Evolutionary conservation across 352 stramenopile genomes (phyloP), one percentile per base, ranked within the genome.

Genomic region (Pythium grandisporangium): DNA sequence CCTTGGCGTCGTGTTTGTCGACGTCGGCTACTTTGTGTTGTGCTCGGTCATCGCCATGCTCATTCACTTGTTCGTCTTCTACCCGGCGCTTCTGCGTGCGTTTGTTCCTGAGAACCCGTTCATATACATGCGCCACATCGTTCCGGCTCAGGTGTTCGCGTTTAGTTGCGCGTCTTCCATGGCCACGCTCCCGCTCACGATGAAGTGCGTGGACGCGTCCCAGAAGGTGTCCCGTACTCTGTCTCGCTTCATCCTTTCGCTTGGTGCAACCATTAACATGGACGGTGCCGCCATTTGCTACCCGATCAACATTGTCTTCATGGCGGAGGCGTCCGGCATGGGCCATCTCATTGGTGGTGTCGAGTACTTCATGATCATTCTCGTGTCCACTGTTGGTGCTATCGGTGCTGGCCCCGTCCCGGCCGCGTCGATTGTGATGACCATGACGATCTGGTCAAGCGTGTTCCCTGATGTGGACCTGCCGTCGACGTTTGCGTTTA

Each of bases 401-500:
- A 42, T 66, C 16, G 55, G 63, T 4, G 53, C 52, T 14, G 59
- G 44, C 0, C 63, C 63, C 17, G 57, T 70, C 5, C 63, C 63
- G 0, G 25, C 53, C 16, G 41, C 55, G 0, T 51, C 45, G 12
- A 51, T 54, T 27, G 59, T 73, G 16, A 69, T 73, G 55, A 55
- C 55, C 38, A 62, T 67, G 7, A 68, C 63, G 33, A 58, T 70
- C 40, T 73, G 55, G 59, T 47, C 30, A 8, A 66, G 44, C 8
- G 56, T 73, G n/a, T 61, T 70, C 29, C 51, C 56, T 1, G 53
- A 37, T 10, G 48, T 61, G 4, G 30, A 52, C 5, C 44, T 80
- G 14, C 69, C 70, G 25, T 56, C 61, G n/a, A 59, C 66, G 4
- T 84, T 80, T 34, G 53, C 53, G 4, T 75, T 73, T 36, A 56